These are phyloP conservation scores for Amphibolis antarctica DNA, from an alignment of 106 monocot genomes.

Conservation along the genomic window DNA sequence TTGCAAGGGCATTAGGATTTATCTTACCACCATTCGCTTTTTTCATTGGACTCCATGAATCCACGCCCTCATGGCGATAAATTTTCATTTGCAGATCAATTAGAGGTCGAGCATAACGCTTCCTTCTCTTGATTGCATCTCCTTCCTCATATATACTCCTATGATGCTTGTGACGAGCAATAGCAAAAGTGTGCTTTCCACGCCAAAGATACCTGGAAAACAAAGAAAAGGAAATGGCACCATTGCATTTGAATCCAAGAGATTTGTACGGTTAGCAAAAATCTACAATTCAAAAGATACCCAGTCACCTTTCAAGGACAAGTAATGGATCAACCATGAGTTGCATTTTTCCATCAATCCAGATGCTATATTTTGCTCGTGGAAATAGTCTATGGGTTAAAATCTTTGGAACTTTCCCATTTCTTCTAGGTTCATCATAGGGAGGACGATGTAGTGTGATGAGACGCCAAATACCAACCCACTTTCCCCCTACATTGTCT, in stretches of 20 bases:
- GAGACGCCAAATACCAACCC: conserved; percentile 96
- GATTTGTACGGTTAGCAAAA: neutral
- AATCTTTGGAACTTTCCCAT: conserved; percentile 95
- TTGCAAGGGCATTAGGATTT: no score
- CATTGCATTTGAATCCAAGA: neutral
- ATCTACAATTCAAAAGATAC: neutral
- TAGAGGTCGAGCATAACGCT: conserved; percentile 93
- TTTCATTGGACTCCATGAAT: conserved; percentile 64
- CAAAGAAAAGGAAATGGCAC: neutral
- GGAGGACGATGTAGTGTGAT: conserved; percentile 55
- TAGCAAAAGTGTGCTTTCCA: conserved; percentile 84
- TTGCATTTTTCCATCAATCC: conserved; percentile 99
- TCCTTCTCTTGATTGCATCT: conserved; percentile 93
- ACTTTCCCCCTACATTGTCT: conserved; percentile 71
- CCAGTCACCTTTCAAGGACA: conserved; percentile 72
- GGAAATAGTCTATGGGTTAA: conserved; percentile 87
- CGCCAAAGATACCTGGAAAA: conserved; percentile 80
- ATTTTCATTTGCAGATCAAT: conserved; percentile 98
- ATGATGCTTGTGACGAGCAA: conserved; percentile 89
- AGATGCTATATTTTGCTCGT: conserved; percentile 84
- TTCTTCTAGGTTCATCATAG: conserved; percentile 95
- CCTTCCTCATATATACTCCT: conserved; percentile 90
- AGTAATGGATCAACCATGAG: conserved; percentile 91
- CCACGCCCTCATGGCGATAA: conserved; percentile 82
- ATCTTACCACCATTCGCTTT: conserved; percentile 49